Evolutionary conservation across 208 protist species (phyloP).

Genomic region (Phytomonas francai): DNA sequence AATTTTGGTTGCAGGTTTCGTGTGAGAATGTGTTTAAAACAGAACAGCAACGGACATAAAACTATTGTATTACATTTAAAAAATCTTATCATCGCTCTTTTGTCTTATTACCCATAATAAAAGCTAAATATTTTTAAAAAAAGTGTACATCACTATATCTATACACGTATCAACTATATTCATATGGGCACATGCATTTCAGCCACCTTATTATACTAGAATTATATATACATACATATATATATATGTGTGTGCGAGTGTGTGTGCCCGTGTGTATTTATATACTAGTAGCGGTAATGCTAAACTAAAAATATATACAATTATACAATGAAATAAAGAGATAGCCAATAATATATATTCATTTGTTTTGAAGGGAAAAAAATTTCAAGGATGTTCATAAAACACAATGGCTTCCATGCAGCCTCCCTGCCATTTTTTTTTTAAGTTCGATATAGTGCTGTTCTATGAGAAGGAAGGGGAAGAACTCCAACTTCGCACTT

Average conservation of each 20-base stretch:
- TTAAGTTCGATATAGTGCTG: neutral
- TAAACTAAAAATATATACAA: neutral
- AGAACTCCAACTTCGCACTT: neutral
- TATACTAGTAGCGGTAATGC: neutral
- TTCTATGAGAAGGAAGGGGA: neutral
- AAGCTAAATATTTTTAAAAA: neutral
- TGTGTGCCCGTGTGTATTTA: neutral
- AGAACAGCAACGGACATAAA: neutral
- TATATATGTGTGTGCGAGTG: neutral
- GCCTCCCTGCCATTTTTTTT: neutral
- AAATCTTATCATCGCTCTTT: neutral
- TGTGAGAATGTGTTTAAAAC: neutral
- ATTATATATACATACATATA: neutral
- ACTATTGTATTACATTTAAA: neutral
- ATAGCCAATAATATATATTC: neutral
- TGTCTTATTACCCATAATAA: neutral
- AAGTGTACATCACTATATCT: neutral
- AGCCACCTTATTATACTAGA: neutral
- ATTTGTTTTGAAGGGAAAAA: neutral
- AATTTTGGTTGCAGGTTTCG: neutral
- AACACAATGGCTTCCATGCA: neutral
- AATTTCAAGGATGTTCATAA: neutral
- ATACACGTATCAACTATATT: neutral
- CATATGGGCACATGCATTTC: neutral
- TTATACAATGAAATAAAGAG: neutral